Base-by-base conservation (phyloP, 2,329 filamentous ascomycete genomes). In the Trichoderma asperellum region DNA sequence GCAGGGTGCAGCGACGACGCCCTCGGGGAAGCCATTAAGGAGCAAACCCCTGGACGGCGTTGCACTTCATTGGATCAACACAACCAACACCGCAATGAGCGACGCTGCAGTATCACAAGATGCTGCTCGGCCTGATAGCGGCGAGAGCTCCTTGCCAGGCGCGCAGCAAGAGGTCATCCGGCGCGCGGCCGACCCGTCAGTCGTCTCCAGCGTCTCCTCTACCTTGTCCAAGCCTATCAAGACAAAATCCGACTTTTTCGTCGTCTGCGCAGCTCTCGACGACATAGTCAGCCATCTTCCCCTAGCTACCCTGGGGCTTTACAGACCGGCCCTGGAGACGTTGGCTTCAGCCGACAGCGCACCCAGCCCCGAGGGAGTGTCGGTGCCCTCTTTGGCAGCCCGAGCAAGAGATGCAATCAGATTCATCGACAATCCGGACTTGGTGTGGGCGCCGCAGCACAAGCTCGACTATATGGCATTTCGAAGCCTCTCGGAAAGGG, bases 361-460 rank as follows among this genome's bases (percentile, higher is more conserved):
- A 24, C 29, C 24, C 5, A 40, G 27, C 5, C 68, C 63, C 18
- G 16, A 35, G 32, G 56, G 47, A 2, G 35, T 62, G 6, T 55
- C 63, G 0, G 12, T 67, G 8, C 53, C 24, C 16, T 70, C 63
- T 0, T 8, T 70, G 18, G n/a, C 56, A 58, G 34, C 3, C 12
- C 16, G 35, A 5, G 62, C 68, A 5, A 37, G 35, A 21, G 68
- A 62, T n/a, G 40, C 53, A 12, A 12, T 70, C 27, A 34, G 57
- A 5, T 70, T 70, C 62, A 43, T 70, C 24, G 68, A 70, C 47
- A n/a, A 43, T 12, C 62, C 68, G 34, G 43, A 67, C 6, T 5
- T 70, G 27, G 24, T 34, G 12, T 70, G 68, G 62, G 61, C 62
- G 21, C 68, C 68, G 1, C 24, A 67, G 56, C 43, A 67, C 53